phyloP scores from a whole-genome alignment of 345 rosid species.

The Syzygium jambos region DNA sequence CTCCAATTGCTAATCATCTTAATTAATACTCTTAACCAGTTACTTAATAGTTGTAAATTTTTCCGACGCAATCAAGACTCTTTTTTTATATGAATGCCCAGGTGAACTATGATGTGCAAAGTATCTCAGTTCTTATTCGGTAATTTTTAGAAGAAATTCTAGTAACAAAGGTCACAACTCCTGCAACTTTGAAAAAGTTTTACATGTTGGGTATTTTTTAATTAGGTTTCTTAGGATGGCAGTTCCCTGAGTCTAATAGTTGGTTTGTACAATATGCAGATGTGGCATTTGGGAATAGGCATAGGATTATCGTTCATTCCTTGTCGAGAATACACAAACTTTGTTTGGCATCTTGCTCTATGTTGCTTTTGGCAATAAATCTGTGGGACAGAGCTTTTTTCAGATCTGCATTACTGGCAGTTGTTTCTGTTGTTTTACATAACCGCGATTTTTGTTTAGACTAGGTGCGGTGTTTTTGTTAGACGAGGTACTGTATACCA shows the following conservation, averaged over 20 bases:
- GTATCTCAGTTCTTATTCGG: not conserved
- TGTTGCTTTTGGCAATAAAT: not conserved
- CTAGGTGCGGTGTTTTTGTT: not conserved
- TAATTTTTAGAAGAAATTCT: not conserved
- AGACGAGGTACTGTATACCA: not conserved
- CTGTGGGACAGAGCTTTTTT: not conserved
- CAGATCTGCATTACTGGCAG: not conserved
- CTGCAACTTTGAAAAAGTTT: not conserved
- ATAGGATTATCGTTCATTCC: not conserved
- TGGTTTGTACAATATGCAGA: not conserved
- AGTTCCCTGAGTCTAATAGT: not conserved
- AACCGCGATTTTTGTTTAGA: not conserved
- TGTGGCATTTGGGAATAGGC: not conserved
- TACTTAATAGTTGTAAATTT: not conserved
- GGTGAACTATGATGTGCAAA: not conserved
- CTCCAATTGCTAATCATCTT: not conserved
- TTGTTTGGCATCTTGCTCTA: not conserved
- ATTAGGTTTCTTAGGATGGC: not conserved
- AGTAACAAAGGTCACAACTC: not conserved
- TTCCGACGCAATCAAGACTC: not conserved
- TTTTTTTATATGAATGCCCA: not conserved
- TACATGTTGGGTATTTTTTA: not conserved
- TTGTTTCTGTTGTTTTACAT: not conserved
- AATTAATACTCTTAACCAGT: not conserved
- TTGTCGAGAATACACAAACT: not conserved